Base-by-base conservation (phyloP, 2,329 filamentous ascomycete species). In the Ophiocordyceps robertsii region DNA sequence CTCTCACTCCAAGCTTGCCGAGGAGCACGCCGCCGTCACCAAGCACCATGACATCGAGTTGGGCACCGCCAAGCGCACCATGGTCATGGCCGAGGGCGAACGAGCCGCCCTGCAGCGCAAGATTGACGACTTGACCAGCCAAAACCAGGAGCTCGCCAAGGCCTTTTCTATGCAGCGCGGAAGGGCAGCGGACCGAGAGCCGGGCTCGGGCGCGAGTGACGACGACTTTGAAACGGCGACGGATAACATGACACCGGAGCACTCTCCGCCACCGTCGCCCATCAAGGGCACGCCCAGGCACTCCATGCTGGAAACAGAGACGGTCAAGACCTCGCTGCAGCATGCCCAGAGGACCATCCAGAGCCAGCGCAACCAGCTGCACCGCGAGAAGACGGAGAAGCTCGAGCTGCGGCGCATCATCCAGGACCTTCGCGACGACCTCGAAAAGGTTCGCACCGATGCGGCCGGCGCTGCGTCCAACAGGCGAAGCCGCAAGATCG, bases 381-480 rank as follows among this genome's bases (percentile, higher is more conserved):
- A 98, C 61, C 84, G 92, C 30, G 92, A 98, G 62, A 98, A 96
- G 78, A 95, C 90, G 0, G 92, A 98, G 62, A 98, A 95, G 69
- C 76, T 96, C 27, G 92, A 98, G 63, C 75, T 96, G 42, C 89
- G 87, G 64, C 84, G 90, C 46, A 86, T 98, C 75, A 76, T 96
- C 29, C 90, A 96, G 64, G 92, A 98, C 55, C 83, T 90, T 21
- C 80, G 89, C 31, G 92, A 98, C 57, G 92, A 98, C 55, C 67
- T 98, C 27, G 92, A 84, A 55, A 72, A 87, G 61, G 64, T 77
- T 38, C 75, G 80, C 46, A 76, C 68, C 44, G 73, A 77, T 29
- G 64, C 63, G 38, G 57, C 48, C 19, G 59, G 62, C 40, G 59
- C 63, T 19, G 53, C 62, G 42, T 53, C 68, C 59, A 75, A 57